Evolutionary conservation across 2,329 filamentous ascomycete genomes (phyloP).

Genomic region (Colletotrichum musicola): DNA sequence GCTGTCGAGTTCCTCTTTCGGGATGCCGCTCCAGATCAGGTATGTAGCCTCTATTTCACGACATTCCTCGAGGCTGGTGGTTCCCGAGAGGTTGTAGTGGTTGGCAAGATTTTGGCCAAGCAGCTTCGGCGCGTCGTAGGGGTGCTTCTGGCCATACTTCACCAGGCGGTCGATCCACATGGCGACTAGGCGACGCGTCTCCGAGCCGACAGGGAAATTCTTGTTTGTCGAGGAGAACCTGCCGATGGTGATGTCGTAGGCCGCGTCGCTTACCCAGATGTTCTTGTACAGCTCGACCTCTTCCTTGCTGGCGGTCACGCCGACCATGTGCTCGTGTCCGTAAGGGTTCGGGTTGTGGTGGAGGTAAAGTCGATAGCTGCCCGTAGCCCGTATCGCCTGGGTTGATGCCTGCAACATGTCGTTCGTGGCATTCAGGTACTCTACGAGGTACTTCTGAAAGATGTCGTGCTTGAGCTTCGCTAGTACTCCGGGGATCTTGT

Average conservation of each 20-base stretch:
- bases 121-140: slow-evolving; percentile 4
- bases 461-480: slow-evolving; percentile 12
- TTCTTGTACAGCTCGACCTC: slow-evolving; percentile 26
- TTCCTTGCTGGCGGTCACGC: slow-evolving; percentile 20
- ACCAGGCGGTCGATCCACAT: slow-evolving; percentile 21
- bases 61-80: neutral
- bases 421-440: neutral
- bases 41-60: slow-evolving; percentile 1
- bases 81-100: slow-evolving; percentile 10
- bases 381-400: slow-evolving; percentile 2
- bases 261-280: slow-evolving; percentile 27
- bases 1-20: neutral
- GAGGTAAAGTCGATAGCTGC: slow-evolving; percentile 25
- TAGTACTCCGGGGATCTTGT: slow-evolving; percentile 14
- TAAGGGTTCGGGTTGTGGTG: slow-evolving; percentile 35
- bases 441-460: neutral
- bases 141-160: slow-evolving; percentile 7
- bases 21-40: slow-evolving; percentile 8
- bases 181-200: slow-evolving; percentile 14
- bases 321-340: slow-evolving; percentile 21
- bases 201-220: slow-evolving; percentile 13
- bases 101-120: slow-evolving; percentile 17
- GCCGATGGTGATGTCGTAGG: slow-evolving; percentile 15
- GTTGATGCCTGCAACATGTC: slow-evolving; percentile 8
- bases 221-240: slow-evolving; percentile 6